A percentile compares a stretch with the other conserved stretches of the same genome.
phyloP scores from a whole-genome alignment of 2,329 filamentous ascomycete species.

The Cytospora mali region DNA sequence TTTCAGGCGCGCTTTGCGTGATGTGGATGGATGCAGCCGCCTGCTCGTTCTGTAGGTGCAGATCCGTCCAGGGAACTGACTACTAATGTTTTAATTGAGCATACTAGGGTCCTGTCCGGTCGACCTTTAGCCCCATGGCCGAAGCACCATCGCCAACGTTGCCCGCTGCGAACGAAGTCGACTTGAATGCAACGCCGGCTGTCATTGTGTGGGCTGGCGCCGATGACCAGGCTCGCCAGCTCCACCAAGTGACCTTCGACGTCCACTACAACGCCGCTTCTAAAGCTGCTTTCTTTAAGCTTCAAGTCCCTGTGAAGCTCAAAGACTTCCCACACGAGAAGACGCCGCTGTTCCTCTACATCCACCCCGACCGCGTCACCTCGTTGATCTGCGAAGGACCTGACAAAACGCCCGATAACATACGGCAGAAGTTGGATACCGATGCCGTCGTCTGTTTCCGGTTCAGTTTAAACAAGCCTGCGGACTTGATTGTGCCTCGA shows the following conservation, averaged over 20 bases:
- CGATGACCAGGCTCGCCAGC: constrained; percentile 1
- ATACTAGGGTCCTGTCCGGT: neutral
- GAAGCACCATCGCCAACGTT: neutral
- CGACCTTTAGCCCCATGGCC: neutral
- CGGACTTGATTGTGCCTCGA: neutral
- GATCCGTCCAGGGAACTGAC: neutral
- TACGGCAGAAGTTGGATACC: neutral
- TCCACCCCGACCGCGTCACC: neutral
- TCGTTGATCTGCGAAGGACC: constrained; percentile 2
- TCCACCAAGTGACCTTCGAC: constrained; percentile 10
- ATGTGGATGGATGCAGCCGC: neutral
- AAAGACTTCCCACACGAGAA: neutral
- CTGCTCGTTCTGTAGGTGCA: neutral
- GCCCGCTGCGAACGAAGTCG: neutral
- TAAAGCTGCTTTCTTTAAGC: constrained; percentile 4
- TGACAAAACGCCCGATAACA: neutral
- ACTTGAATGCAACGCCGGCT: neutral
- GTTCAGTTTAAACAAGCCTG: constrained; percentile 1
- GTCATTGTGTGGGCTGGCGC: constrained; percentile 8
- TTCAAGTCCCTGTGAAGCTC: neutral
- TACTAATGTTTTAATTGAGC: neutral
- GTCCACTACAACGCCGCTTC: neutral
- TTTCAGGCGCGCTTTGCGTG: neutral
- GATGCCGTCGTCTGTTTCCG: neutral
- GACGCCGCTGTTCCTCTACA: constrained; percentile 7